These are phyloP conservation scores for Eucalyptus globulus DNA, from an alignment of 345 rosid genomes.

Conservation along the genomic window DNA sequence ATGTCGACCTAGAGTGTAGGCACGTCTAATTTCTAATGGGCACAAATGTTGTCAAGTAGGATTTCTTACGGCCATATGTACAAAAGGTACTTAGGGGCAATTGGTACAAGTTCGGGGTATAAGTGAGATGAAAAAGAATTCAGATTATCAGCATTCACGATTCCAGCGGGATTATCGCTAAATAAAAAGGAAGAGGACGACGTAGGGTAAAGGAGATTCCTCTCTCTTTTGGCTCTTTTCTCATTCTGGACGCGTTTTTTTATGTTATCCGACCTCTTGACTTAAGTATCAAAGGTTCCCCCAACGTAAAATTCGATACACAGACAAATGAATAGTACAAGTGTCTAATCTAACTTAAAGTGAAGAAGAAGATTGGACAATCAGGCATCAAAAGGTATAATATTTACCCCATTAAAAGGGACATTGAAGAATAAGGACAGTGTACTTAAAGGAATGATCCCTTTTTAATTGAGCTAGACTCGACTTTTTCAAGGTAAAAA, in stretches of 20 bases:
- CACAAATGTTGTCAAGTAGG: background rate
- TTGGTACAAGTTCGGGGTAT: background rate
- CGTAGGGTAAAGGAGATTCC: background rate
- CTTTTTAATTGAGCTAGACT: background rate
- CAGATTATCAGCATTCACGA: background rate
- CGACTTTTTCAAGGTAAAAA: background rate
- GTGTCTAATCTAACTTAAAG: background rate
- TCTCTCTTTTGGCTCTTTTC: background rate
- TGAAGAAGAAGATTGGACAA: background rate
- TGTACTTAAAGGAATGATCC: background rate
- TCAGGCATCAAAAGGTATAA: background rate
- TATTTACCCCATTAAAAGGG: too few relatives aligned
- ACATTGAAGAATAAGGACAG: background rate
- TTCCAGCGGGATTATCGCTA: background rate
- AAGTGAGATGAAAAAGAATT: background rate
- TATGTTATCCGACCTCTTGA: background rate
- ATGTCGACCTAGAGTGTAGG: background rate
- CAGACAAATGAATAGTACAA: background rate
- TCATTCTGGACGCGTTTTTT: background rate
- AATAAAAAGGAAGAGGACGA: background rate
- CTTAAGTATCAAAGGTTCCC: background rate
- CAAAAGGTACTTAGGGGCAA: background rate
- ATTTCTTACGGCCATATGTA: background rate
- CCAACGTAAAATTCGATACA: background rate
- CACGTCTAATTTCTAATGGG: fast-evolving